A percentile compares a stretch with the other conserved stretches of the same genome.
These are phyloP conservation scores for Tremella fuciformis DNA, from an alignment of 768 basidiomycete species.

Conservation along the genomic window DNA sequence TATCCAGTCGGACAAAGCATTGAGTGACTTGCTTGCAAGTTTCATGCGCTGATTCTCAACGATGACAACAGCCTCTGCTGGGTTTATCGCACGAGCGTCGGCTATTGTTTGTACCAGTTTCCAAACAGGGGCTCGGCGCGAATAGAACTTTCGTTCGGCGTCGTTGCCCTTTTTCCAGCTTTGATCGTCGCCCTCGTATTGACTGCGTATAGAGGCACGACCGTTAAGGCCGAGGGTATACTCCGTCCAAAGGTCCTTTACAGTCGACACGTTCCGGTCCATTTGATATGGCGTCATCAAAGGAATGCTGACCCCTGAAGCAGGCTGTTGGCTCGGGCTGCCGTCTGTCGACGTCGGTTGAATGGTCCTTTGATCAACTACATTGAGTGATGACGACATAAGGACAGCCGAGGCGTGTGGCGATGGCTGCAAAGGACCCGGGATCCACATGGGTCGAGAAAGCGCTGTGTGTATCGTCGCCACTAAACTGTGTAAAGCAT, in stretches of 20 bases:
- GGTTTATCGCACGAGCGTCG: not conserved
- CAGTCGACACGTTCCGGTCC: not conserved
- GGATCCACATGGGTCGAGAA: not conserved
- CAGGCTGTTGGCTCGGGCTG: not conserved
- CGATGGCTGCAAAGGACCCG: not conserved
- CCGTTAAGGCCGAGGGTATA: not conserved
- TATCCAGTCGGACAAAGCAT: not conserved
- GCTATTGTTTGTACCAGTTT: not conserved
- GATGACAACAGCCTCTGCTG: not conserved
- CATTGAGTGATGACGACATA: no score
- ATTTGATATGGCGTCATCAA: constrained; percentile 5
- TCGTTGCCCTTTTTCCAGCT: not conserved
- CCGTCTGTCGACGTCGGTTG: no score
- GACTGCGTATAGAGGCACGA: not conserved
- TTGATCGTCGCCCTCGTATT: not conserved
- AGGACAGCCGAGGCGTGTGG: no score
- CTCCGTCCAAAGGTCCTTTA: constrained; percentile 4
- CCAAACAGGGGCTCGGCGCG: not conserved
- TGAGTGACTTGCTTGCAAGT: not conserved
- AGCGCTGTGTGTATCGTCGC: not conserved
- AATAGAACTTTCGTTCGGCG: not conserved
- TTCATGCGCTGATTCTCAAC: not conserved
- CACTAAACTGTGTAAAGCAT: not conserved
- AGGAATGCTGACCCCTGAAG: not conserved
- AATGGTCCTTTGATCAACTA: no score